Conservation (phyloP, 2,329 filamentous ascomycete genomes). For the Myriosclerotinia scirpicola region DNA sequence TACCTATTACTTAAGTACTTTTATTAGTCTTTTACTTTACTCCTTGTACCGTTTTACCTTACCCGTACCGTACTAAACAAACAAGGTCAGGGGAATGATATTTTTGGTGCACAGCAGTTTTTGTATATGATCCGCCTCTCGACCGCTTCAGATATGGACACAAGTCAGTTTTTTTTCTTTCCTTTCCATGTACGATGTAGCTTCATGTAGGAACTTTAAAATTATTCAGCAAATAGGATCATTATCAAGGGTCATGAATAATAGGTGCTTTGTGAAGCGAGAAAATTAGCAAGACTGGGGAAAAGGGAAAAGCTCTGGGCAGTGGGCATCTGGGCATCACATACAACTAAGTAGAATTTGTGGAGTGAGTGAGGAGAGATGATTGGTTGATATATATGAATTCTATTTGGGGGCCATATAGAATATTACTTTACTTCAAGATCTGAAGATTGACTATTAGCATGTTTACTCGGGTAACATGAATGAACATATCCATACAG, state of each 20-base stretch:
- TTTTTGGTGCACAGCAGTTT: constrained; percentile 21
- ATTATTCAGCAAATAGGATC: constrained; percentile 34
- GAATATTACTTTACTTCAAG: too few species aligned
- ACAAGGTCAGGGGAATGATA: constrained; percentile 29
- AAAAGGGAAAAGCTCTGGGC: constrained; percentile 26
- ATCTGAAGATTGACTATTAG: neutral
- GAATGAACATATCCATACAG: too few species aligned
- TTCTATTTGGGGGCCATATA: too few species aligned
- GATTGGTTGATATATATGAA: too few species aligned
- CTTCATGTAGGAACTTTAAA: constrained; percentile 14
- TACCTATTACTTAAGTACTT: too few species aligned
- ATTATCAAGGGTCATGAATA: constrained; percentile 30
- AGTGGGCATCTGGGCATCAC: too few species aligned
- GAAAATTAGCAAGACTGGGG: constrained; percentile 29
- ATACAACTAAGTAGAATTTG: too few species aligned
- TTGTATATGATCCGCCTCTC: constrained; percentile 18
- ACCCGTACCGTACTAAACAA: neutral
- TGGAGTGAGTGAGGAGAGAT: too few species aligned
- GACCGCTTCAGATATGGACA: constrained; percentile 26
- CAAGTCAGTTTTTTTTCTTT: neutral
- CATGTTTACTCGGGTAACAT: too few species aligned
- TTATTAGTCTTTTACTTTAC: neutral
- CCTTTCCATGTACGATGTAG: too few species aligned
- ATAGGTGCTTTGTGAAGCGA: constrained; percentile 26
- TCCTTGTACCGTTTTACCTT: neutral